Percentiles rank a stretch among this genome's conserved stretches.
Evolutionary conservation across 768 basidiomycete species (phyloP).

Genomic region (Russula sp.): DNA sequence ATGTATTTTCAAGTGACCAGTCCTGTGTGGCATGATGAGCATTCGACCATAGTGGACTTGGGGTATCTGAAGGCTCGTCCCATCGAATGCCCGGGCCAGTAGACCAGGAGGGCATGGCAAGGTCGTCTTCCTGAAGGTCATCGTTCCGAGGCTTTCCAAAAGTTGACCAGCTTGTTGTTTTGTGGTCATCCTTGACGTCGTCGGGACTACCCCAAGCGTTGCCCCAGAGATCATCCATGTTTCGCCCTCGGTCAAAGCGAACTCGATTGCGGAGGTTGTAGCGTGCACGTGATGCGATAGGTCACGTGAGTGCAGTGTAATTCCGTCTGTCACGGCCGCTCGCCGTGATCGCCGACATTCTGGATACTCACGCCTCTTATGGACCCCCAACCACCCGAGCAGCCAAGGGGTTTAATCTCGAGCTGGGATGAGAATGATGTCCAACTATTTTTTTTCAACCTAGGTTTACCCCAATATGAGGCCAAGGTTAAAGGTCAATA

Average conservation of each 20-base stretch:
- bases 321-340: not conserved
- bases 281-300: not conserved
- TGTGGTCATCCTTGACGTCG: not conserved
- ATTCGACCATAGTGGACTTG: conserved; percentile 37
- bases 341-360: conserved; percentile 5
- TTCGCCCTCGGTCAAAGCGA: no score
- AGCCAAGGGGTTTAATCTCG: conserved; percentile 28
- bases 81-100: conserved; percentile 38
- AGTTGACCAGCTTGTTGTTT: not conserved
- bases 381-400: conserved; percentile 28
- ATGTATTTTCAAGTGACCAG: conserved; percentile 32
- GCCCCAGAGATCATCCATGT: conserved; percentile 73
- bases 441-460: conserved; percentile 61
- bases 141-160: conserved; percentile 14
- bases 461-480: conserved; percentile 86
- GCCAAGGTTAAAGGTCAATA: conserved; percentile 65
- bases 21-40: conserved; percentile 21
- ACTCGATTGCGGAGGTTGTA: no score
- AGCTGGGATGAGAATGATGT: conserved; percentile 79
- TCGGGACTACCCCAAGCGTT: conserved; percentile 56
- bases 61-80: conserved; percentile 39
- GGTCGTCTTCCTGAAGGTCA: conserved; percentile 45
- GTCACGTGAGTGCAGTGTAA: conserved; percentile 3
- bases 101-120: conserved; percentile 53
- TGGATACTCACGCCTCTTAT: conserved; percentile 19